A percentile compares a stretch with the other conserved stretches of the same genome.
Conservation (phyloP, 208 protist species). For the Acanthamoeba healyi region DNA sequence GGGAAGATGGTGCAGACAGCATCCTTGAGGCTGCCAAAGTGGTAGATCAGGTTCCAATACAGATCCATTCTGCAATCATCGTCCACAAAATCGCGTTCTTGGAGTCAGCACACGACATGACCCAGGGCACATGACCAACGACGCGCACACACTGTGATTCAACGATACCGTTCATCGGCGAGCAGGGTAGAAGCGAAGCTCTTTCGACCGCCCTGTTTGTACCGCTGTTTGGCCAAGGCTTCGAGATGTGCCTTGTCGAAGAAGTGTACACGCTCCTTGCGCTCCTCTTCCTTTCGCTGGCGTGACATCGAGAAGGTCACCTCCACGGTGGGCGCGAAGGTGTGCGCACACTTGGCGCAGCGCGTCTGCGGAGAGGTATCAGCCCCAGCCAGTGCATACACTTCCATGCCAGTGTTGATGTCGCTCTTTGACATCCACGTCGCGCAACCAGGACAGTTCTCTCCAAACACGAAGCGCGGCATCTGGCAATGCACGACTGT, state of each 20-base stretch:
- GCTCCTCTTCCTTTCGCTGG: neutral
- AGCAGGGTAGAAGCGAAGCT: neutral
- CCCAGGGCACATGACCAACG: no score
- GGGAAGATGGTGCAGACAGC: slow-evolving; percentile 51
- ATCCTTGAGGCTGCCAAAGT: slow-evolving; percentile 51
- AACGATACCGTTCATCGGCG: slow-evolving; percentile 26
- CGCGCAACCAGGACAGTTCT: slow-evolving; percentile 27
- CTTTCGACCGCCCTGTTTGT: neutral
- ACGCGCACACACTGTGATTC: no score
- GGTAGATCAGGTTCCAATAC: slow-evolving; percentile 37
- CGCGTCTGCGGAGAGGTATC: neutral
- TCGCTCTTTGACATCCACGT: slow-evolving; percentile 40
- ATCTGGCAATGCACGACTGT: no score
- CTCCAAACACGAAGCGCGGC: slow-evolving; percentile 15
- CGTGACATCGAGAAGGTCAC: slow-evolving; percentile 1
- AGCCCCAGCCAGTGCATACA: neutral
- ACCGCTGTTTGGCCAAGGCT: neutral
- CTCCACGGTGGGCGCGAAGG: slow-evolving; percentile 16
- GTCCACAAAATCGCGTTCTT: neutral
- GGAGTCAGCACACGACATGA: no score
- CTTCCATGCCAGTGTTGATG: neutral
- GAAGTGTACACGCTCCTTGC: neutral
- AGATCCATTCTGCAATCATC: slow-evolving; percentile 25
- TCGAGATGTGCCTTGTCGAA: slow-evolving; percentile 9
- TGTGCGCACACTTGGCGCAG: neutral